Base-by-base conservation (phyloP, 2,329 filamentous ascomycete genomes). In the Phyllosticta ampelicida region DNA sequence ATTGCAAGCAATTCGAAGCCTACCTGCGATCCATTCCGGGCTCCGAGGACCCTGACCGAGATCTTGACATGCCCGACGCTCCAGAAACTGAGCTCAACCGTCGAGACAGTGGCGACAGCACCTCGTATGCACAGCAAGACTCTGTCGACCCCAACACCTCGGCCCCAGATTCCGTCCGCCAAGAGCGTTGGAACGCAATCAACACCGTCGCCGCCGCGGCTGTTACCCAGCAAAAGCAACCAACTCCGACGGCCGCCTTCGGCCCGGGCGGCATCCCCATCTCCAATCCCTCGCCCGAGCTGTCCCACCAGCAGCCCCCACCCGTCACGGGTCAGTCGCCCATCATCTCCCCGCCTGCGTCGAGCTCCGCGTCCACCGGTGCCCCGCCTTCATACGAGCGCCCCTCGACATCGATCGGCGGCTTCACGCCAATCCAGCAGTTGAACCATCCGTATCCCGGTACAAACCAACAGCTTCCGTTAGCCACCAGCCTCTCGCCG, bases 1-100 rank as follows among this genome's bases (percentile, higher is more conserved):
- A 83, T 63, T 84, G 80, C 68, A 77, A 75, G 60, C 68, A 74
- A 9, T 67, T 74, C 11, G 71, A 74, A 60, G 65, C 66, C 18
- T 66, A 64, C 0, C 59, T 74, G 18, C 66, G 65, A 21, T 70
- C 73, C 19, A 71, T 73, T 58, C 67, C 68, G 23, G 66, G 65
- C 29, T 62, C 71, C 1, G 52, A 51, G 50, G 58, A 60, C 9
- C 53, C 55, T 9, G 67, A 71, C 56, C 66, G 69, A 19, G 71
- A 73, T 58, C 51, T 70, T 5, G 71, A 73, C 54, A 72, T 73
- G 69, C 48, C 51, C 19, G 56, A 58, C 44, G 56, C 52, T 5
- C 61, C 60, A 9, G 71, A 73, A 52, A 64, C 62, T 10, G 63
- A 63, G 16, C 63, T 53, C 20, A 9, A 59, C 53, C 48, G 54